Evolutionary conservation across 2,329 filamentous ascomycete species (phyloP).

Genomic region (Cladorrhinum sp.): DNA sequence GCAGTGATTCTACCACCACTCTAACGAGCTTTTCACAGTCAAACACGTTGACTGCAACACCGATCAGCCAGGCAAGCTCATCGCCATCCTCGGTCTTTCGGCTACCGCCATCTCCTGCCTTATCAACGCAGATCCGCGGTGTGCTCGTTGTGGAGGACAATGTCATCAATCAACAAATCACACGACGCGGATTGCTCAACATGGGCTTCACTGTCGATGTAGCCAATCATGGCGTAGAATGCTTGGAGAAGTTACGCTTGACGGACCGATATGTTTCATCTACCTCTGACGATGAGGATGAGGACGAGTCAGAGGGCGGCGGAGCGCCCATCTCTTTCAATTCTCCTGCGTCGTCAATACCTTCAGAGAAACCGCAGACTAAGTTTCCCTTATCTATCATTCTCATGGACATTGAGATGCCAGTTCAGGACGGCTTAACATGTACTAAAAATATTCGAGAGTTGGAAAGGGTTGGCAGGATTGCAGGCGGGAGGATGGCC

Average conservation of each 20-base stretch:
- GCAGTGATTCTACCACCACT: conserved; percentile 11
- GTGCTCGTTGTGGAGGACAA: conserved; percentile 61
- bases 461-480: conserved; percentile 52
- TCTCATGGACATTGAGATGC: conserved; percentile 77
- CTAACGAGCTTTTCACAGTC: not conserved
- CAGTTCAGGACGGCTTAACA: conserved; percentile 66
- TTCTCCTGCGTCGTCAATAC: not conserved
- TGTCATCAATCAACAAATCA: conserved; percentile 57
- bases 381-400: conserved; percentile 55
- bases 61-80: conserved; percentile 16
- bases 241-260: conserved; percentile 46
- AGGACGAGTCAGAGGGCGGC: not conserved
- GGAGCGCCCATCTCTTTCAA: not conserved
- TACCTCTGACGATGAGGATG: not conserved
- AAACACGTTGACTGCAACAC: conserved; percentile 12
- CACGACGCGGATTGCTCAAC: conserved; percentile 49
- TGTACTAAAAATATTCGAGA: conserved; percentile 64
- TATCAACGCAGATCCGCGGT: conserved; percentile 33
- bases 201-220: conserved; percentile 51
- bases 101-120: not conserved
- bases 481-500: conserved; percentile 53
- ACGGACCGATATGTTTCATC: conserved; percentile 27
- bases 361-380: not conserved
- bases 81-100: not conserved
- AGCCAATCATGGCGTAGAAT: conserved; percentile 56